Conservation (phyloP, 2,329 filamentous ascomycete species). For the Exophiala lecanii-corni region DNA sequence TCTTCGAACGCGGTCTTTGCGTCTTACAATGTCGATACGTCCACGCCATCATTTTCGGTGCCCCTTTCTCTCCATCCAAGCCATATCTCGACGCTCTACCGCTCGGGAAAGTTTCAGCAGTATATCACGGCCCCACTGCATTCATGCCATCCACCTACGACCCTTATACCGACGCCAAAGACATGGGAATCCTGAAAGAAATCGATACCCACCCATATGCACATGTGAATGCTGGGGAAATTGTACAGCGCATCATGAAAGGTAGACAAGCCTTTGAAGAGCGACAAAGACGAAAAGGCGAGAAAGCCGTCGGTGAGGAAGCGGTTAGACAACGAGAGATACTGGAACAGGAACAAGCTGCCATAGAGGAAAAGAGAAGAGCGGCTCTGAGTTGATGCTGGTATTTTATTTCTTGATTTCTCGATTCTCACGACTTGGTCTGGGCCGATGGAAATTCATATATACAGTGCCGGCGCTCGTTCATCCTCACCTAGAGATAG, state of each 20-base stretch:
- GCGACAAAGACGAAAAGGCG: conserved; percentile 80
- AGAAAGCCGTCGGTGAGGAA: conserved; percentile 74
- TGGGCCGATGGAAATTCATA: too few relatives aligned
- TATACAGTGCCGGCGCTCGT: too few relatives aligned
- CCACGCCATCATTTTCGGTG: conserved; percentile 80
- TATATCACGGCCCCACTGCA: conserved; percentile 94
- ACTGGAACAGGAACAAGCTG: conserved; percentile 48
- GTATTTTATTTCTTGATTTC: conserved; percentile 4
- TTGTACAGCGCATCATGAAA: conserved; percentile 84
- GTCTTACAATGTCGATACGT: conserved; percentile 96
- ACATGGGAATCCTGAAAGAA: conserved; percentile 77
- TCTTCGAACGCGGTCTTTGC: conserved; percentile 91
- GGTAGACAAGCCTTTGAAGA: conserved; percentile 86
- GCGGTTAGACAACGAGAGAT: conserved; percentile 59
- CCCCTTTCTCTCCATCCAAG: conserved; percentile 79
- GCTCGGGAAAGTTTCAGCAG: conserved; percentile 66
- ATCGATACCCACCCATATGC: conserved; percentile 73
- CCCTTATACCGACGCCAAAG: conserved; percentile 74
- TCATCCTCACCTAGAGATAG: too few relatives aligned
- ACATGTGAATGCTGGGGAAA: conserved; percentile 85
- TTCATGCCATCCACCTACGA: conserved; percentile 78
- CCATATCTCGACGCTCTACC: conserved; percentile 72
- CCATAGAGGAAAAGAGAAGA: conserved; percentile 34
- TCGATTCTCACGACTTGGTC: too few relatives aligned
- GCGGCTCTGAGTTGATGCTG: conserved; percentile 16